These are phyloP conservation scores for Deinandra increscens DNA, from an alignment of 129 eudicot species.

Conservation along the genomic window DNA sequence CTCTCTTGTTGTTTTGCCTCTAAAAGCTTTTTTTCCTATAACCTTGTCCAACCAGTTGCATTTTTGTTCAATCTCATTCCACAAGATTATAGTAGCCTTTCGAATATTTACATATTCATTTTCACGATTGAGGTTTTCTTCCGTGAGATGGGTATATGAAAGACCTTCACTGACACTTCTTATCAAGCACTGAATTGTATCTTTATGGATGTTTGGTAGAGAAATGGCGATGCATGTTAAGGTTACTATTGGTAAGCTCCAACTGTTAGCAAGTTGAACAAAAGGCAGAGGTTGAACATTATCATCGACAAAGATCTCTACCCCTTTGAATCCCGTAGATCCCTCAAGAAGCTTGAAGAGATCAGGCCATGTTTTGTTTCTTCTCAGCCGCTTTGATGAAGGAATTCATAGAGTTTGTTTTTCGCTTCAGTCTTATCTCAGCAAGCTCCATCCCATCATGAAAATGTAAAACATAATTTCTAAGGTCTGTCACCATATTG, in stretches of 20 bases:
- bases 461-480: slow-evolving; percentile 12
- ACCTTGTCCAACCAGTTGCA: slow-evolving; percentile 28
- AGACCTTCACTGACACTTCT: slow-evolving; percentile 24
- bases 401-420: slow-evolving; percentile 5
- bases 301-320: slow-evolving; percentile 7
- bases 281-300: not conserved
- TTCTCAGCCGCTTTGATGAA: not conserved
- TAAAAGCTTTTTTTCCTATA: not conserved
- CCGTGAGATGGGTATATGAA: not conserved
- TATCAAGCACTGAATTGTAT: not conserved
- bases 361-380: not conserved
- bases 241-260: slow-evolving; percentile 20
- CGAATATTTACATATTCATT: not conserved
- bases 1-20: slow-evolving; percentile 8
- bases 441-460: slow-evolving; percentile 1
- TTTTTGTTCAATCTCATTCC: slow-evolving; percentile 30
- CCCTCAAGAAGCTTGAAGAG: slow-evolving; percentile 11
- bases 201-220: not conserved
- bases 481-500: not conserved
- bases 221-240: slow-evolving; percentile 18
- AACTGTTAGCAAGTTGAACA: not conserved
- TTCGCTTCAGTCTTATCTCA: not conserved
- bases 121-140: not conserved
- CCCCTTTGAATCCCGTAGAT: slow-evolving; percentile 5
- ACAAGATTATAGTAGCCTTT: slow-evolving; percentile 21